phyloP scores from a whole-genome alignment of 495 filamentous ascomycete genomes.

The Bathelium albidoporum region DNA sequence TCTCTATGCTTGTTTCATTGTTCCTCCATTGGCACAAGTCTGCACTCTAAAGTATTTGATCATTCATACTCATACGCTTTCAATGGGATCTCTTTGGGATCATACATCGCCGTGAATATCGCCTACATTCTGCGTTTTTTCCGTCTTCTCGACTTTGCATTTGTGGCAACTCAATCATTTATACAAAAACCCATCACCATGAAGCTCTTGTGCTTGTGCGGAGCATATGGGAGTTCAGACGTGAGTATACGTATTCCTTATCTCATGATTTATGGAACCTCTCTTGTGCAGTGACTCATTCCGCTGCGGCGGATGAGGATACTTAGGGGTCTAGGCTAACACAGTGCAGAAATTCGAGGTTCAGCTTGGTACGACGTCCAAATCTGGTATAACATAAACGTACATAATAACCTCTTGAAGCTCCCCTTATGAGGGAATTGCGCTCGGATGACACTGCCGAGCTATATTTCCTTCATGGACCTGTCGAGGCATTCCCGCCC shows the following conservation, averaged over 20 bases:
- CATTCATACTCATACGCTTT: background rate
- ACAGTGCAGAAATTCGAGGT: slow-evolving; percentile 41
- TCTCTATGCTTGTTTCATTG: background rate
- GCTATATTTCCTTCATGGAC: slow-evolving; percentile 40
- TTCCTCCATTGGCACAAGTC: background rate
- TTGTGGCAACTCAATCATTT: background rate
- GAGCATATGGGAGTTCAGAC: slow-evolving; percentile 40
- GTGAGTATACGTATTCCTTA: slow-evolving; percentile 28
- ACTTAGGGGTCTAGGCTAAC: background rate
- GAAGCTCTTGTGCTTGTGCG: background rate
- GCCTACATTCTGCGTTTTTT: too few relatives aligned
- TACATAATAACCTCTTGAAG: too few relatives aligned
- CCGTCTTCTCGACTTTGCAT: too few relatives aligned
- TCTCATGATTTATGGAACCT: slow-evolving; percentile 14
- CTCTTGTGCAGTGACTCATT: too few relatives aligned
- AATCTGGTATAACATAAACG: too few relatives aligned
- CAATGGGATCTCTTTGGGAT: background rate
- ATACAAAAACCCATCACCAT: background rate
- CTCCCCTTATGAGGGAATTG: slow-evolving; percentile 39
- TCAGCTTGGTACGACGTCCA: too few relatives aligned
- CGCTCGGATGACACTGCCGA: slow-evolving; percentile 34
- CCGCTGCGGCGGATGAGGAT: background rate
- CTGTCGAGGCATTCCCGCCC: slow-evolving; percentile 38
- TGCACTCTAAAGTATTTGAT: background rate
- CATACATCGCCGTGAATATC: too few relatives aligned